Evolutionary conservation across 1,284 basidiomycete genomes (phyloP).

Genomic region (Irpex rosettiformis): DNA sequence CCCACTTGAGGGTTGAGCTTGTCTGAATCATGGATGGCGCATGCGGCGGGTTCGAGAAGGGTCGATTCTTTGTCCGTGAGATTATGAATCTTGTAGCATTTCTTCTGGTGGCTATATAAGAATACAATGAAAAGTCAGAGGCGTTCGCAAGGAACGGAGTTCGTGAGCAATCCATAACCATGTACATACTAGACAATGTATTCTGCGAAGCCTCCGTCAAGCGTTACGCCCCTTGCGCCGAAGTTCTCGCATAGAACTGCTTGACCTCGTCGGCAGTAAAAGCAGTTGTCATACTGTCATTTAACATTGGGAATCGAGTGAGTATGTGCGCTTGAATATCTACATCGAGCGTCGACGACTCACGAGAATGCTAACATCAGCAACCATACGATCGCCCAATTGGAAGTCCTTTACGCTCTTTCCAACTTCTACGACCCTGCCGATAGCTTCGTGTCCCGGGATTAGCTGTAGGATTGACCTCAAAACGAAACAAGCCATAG

Average conservation of each 20-base stretch:
- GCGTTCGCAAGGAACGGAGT: neutral
- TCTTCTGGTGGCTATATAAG: conserved; percentile 33
- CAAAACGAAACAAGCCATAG: neutral
- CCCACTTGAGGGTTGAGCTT: conserved; percentile 54
- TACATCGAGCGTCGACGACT: conserved; percentile 13
- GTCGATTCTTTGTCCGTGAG: conserved; percentile 59
- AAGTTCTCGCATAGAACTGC: conserved; percentile 57
- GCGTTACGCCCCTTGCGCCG: conserved; percentile 47
- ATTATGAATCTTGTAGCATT: conserved; percentile 58
- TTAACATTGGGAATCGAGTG: conserved; percentile 10
- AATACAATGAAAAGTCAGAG: neutral
- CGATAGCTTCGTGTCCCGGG: conserved; percentile 59
- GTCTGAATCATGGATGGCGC: conserved; percentile 62
- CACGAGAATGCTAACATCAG: conserved; percentile 47
- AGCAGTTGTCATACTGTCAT: conserved; percentile 48
- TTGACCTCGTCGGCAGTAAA: conserved; percentile 56
- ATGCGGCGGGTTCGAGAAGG: conserved; percentile 58
- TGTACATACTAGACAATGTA: conserved; percentile 45
- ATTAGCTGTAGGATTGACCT: conserved; percentile 35
- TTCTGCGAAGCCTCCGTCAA: conserved; percentile 57
- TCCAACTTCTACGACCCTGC: conserved; percentile 47
- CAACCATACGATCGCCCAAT: conserved; percentile 56
- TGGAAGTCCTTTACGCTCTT: conserved; percentile 51
- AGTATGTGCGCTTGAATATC: neutral
- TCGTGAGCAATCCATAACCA: neutral